A percentile compares a stretch with the other conserved stretches of the same genome.
Evolutionary conservation across 208 protist species (phyloP).

Genomic region (Crithidia thermophila): DNA sequence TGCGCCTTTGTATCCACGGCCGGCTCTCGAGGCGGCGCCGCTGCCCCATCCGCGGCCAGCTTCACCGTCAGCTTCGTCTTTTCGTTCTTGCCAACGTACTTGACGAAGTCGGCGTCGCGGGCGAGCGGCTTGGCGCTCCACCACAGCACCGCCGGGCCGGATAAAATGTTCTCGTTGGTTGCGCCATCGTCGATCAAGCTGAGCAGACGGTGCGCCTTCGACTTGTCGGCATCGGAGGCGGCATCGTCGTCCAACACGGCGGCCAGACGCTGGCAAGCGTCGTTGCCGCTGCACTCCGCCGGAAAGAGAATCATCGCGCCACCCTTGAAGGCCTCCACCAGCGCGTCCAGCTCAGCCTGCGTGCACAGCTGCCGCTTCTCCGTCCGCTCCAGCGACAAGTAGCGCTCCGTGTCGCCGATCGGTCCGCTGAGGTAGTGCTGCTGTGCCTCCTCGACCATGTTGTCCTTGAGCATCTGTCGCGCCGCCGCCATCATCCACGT

Average conservation of each 20-base stretch:
- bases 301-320: constrained; percentile 90
- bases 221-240: constrained; percentile 58
- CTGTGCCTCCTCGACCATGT: constrained; percentile 51
- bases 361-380: constrained; percentile 54
- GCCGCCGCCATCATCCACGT: constrained; percentile 86
- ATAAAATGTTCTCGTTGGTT: constrained; percentile 75
- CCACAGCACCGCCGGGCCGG: constrained; percentile 79
- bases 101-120: constrained; percentile 66
- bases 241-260: constrained; percentile 66
- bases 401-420: constrained; percentile 73
- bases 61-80: constrained; percentile 95
- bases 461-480: constrained; percentile 82
- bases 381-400: constrained; percentile 75
- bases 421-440: constrained; percentile 76
- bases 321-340: constrained; percentile 80
- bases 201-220: constrained; percentile 81
- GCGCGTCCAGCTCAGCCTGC: constrained; percentile 69
- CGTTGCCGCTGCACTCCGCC: constrained; percentile 77
- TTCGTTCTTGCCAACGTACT: constrained; percentile 93
- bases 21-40: constrained; percentile 85
- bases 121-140: constrained; percentile 90
- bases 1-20: constrained; percentile 80
- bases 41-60: constrained; percentile 64
- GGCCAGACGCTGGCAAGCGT: constrained; percentile 67
- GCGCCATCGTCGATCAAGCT: constrained; percentile 88